phyloP scores from a whole-genome alignment of 2,329 filamentous ascomycete species.

The Paraphoma sp. region DNA sequence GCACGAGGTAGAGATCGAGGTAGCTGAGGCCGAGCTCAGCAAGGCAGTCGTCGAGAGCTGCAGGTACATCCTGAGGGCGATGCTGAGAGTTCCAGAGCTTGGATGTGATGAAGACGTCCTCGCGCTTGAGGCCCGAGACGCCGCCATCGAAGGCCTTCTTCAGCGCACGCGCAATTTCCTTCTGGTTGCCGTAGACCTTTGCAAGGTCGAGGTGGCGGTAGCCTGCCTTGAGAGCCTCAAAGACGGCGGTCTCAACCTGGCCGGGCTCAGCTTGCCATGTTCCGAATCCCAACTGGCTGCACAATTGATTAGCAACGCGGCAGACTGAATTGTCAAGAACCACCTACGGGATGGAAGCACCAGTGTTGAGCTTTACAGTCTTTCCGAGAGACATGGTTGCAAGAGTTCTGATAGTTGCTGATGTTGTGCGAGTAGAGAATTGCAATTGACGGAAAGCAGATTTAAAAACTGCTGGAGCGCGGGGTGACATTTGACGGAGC shows the following conservation, averaged over 20 bases:
- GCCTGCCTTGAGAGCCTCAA: constrained; percentile 40
- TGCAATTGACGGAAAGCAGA: constrained; percentile 4
- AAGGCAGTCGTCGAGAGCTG: constrained; percentile 75
- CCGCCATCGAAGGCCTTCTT: constrained; percentile 47
- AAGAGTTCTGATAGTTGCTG: not conserved
- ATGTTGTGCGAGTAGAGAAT: constrained; percentile 3
- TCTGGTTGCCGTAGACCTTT: constrained; percentile 41
- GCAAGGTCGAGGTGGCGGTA: constrained; percentile 41
- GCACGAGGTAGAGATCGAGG: constrained; percentile 86
- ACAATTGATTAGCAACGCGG: constrained; percentile 63
- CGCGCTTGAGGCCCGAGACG: constrained; percentile 57
- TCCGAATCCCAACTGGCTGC: constrained; percentile 59
- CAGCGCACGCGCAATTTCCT: constrained; percentile 34
- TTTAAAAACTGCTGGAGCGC: not conserved
- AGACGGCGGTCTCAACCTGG: constrained; percentile 51
- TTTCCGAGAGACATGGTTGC: constrained; percentile 39
- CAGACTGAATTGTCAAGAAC: constrained; percentile 60
- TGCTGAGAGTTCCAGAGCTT: constrained; percentile 95
- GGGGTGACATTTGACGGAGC: constrained; percentile 14
- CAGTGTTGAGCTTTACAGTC: constrained; percentile 65
- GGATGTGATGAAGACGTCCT: constrained; percentile 59
- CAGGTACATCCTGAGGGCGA: constrained; percentile 68
- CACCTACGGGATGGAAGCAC: constrained; percentile 78
- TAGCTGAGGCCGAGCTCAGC: constrained; percentile 83
- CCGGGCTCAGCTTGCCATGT: constrained; percentile 42